Percentiles rank a stretch among this genome's conserved stretches.
Conservation (phyloP, 2,329 filamentous ascomycete genomes). For the Knoxdaviesia proteae region DNA sequence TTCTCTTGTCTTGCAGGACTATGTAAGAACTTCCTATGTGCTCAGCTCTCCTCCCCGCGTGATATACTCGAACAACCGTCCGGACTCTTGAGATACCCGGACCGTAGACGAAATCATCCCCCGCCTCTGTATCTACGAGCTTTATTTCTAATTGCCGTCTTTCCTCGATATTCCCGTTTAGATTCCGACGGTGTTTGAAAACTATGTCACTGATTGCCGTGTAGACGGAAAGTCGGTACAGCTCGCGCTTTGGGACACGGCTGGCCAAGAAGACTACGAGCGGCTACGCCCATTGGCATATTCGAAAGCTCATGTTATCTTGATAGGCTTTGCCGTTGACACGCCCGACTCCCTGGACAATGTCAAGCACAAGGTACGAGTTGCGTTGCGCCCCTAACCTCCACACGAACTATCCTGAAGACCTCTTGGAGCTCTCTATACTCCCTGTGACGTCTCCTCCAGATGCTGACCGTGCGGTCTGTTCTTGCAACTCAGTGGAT, state of each 20-base stretch:
- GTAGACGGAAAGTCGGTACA: constrained; percentile 98
- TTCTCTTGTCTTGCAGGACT: too few relatives aligned
- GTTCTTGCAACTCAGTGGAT: constrained; percentile 47
- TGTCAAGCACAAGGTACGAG: constrained; percentile 81
- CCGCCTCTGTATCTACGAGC: too few relatives aligned
- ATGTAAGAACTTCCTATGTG: too few relatives aligned
- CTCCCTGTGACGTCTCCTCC: constrained; percentile 2
- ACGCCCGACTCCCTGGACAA: constrained; percentile 93
- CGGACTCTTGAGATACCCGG: too few relatives aligned
- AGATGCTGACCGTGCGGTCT: constrained; percentile 6
- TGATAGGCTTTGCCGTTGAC: constrained; percentile 90
- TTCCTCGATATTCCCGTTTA: constrained; percentile 14
- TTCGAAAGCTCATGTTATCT: constrained; percentile 88
- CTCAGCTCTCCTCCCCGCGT: too few relatives aligned
- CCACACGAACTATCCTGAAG: neutral
- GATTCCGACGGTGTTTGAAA: constrained; percentile 97
- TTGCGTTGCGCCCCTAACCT: neutral
- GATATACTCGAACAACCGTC: too few relatives aligned
- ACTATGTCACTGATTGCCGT: constrained; percentile 96
- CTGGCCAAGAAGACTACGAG: constrained; percentile 97
- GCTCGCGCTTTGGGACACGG: constrained; percentile 97
- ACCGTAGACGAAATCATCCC: too few relatives aligned
- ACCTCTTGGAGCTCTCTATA: neutral
- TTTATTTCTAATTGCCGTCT: too few relatives aligned
- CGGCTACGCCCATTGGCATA: constrained; percentile 85